Conservation (phyloP, 495 filamentous ascomycete species). For the Polyplosphaeria fusca region DNA sequence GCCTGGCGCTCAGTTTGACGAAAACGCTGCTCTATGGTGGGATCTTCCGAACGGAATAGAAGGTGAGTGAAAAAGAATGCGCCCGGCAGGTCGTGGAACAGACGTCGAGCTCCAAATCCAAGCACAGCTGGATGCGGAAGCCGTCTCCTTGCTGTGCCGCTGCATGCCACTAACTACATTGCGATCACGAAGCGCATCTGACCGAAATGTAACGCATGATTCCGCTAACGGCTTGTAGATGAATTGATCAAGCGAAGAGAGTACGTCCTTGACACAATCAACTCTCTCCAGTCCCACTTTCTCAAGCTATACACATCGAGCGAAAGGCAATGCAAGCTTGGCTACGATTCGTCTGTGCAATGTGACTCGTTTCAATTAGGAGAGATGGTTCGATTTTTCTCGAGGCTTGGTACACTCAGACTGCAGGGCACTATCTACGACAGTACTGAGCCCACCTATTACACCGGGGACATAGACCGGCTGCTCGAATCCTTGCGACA, state of each 20-base stretch:
- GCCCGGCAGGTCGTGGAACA: no score
- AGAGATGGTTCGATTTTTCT: conserved; percentile 78
- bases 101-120: no score
- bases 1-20: conserved; percentile 40
- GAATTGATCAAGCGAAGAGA: conserved; percentile 70
- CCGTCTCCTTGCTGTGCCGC: no score
- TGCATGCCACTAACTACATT: no score
- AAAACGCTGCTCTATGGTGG: conserved; percentile 62
- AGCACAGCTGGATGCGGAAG: no score
- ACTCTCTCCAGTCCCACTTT: conserved; percentile 72
- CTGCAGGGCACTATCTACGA: conserved; percentile 42
- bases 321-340: conserved; percentile 65
- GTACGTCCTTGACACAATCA: conserved; percentile 69
- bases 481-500: conserved; percentile 57
- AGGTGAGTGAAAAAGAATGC: no score
- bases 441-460: conserved; percentile 32
- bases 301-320: conserved; percentile 62
- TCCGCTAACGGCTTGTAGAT: conserved; percentile 45
- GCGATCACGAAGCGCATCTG: no score
- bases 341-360: conserved; percentile 68
- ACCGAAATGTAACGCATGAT: no score
- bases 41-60: conserved; percentile 70
- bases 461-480: conserved; percentile 48
- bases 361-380: conserved; percentile 87
- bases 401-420: conserved; percentile 43